Base-by-base conservation (phyloP, 805 yeast species). In the Saccharomyces eubayanus region DNA sequence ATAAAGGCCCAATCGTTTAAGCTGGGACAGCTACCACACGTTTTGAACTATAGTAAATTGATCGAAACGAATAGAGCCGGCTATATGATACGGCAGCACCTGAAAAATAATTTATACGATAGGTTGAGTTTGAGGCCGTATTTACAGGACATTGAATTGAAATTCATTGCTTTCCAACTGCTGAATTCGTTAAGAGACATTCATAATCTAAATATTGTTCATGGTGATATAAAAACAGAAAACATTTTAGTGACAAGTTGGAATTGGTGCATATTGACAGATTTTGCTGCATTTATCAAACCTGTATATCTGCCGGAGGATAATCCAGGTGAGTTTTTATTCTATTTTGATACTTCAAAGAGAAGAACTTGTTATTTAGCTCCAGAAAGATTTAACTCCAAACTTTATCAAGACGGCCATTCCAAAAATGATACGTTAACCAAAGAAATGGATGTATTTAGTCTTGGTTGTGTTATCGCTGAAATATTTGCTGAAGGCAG, bases 161-260 rank as follows among this genome's bases (percentile, higher is more conserved):
- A 78, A 59, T 94, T 97, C 87, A 77, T 92, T 36, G 81, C 83
- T 4, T 94, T 82, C 64, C 99, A 94, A 69, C 68, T 92, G 53
- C 66, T 94, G 29, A 74, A 76, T n/a, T 79, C 85, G 0, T 61
- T 91, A 31, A 72, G 76, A 1, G 78, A 79, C 50, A 76, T 91
- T 53, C 98, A 94, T 66, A 73, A 72, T 5, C 63, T 73, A 16
- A 77, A 74, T 9, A 75, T 90, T 3, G 79, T 73, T 53, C 99
- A 94, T 69, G 98, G 99, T 6, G 98, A 94, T 72, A 77, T 94
- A 57, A 91, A 94, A 71, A 76, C 92, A 0, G 99, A 94, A 69
- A 94, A 94, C 68, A 79, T 94, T 12, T 71, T 94, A 52, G 84
- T 90, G 4, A 86, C 96, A 0, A 81, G 92, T 29, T 88, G 96